Conservation (phyloP, 371 early-diverging fungal genomes). For the Sporodiniella umbellata region DNA sequence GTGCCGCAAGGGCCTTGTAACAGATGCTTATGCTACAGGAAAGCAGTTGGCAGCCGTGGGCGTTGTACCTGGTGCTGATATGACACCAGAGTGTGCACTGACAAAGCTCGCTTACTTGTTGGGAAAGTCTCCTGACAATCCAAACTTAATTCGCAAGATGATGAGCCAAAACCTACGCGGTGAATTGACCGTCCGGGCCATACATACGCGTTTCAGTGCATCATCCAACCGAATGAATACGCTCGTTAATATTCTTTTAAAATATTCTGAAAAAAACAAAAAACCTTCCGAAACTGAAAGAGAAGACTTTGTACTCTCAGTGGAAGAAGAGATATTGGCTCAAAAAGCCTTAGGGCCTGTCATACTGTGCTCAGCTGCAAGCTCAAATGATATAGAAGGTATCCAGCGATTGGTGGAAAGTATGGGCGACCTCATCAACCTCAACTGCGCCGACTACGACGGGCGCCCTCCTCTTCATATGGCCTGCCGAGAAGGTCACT, state of each 20-base stretch:
- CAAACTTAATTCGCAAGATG: slow-evolving; percentile 72
- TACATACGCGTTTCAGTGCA: slow-evolving; percentile 57
- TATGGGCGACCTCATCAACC: slow-evolving; percentile 48
- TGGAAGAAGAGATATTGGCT: slow-evolving; percentile 64
- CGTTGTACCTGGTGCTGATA: slow-evolving; percentile 93
- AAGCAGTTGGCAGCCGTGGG: slow-evolving; percentile 78
- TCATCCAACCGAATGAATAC: slow-evolving; percentile 48
- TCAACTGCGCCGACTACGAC: slow-evolving; percentile 86
- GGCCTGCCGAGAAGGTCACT: slow-evolving; percentile 78
- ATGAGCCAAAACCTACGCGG: slow-evolving; percentile 89
- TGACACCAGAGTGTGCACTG: slow-evolving; percentile 96
- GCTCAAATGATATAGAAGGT: slow-evolving; percentile 81
- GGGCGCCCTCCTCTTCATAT: slow-evolving; percentile 85
- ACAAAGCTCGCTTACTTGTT: slow-evolving; percentile 93
- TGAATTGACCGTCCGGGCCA: slow-evolving; percentile 78
- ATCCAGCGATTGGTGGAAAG: slow-evolving; percentile 64
- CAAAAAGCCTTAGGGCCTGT: slow-evolving; percentile 82
- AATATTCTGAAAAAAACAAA: slow-evolving; percentile 17
- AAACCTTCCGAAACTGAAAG: slow-evolving; percentile 7
- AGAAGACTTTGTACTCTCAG: slow-evolving; percentile 27
- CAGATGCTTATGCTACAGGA: slow-evolving; percentile 90
- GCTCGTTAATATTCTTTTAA: slow-evolving; percentile 50
- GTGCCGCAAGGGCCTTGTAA: slow-evolving; percentile 85
- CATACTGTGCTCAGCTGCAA: slow-evolving; percentile 86
- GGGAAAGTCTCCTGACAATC: slow-evolving; percentile 54